These are phyloP conservation scores for Fusarium goolgardi DNA, from an alignment of 2,329 filamentous ascomycete species.

Conservation along the genomic window DNA sequence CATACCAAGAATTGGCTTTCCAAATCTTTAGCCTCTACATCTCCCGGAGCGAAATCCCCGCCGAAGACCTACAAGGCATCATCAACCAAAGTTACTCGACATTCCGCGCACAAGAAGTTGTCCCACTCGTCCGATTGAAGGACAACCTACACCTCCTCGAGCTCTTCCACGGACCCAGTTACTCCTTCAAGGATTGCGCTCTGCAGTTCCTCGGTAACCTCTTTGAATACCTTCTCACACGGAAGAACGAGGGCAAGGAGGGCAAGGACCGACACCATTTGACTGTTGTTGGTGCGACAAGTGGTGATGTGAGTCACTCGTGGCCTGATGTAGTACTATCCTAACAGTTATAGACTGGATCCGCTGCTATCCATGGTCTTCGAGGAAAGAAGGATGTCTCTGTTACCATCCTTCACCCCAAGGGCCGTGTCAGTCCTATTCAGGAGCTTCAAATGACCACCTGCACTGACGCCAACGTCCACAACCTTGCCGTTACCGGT, in stretches of 20 bases:
- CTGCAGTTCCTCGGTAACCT: conserved; percentile 96
- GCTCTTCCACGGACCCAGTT: conserved; percentile 95
- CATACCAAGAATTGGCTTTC: conserved; percentile 84
- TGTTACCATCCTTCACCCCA: conserved; percentile 93
- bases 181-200: conserved; percentile 90
- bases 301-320: conserved; percentile 66
- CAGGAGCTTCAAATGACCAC: conserved; percentile 99
- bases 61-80: conserved; percentile 78
- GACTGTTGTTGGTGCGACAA: conserved; percentile 87
- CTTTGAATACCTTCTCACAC: conserved; percentile 89
- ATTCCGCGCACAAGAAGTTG: conserved; percentile 81
- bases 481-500: conserved; percentile 89
- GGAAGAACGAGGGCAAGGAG: conserved; percentile 68
- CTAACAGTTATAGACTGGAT: conserved; percentile 70
- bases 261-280: conserved; percentile 79
- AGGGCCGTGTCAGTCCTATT: conserved; percentile 89
- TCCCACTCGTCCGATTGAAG: conserved; percentile 64
- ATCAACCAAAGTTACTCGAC: conserved; percentile 88
- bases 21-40: conserved; percentile 91
- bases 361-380: conserved; percentile 94
- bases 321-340: not conserved
- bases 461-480: conserved; percentile 87
- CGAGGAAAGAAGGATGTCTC: conserved; percentile 97
- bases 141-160: conserved; percentile 84
- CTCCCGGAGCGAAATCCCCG: conserved; percentile 61